These are phyloP conservation scores for Alternaria conjuncta DNA, from an alignment of 2,329 filamentous ascomycete species.

Conservation along the genomic window DNA sequence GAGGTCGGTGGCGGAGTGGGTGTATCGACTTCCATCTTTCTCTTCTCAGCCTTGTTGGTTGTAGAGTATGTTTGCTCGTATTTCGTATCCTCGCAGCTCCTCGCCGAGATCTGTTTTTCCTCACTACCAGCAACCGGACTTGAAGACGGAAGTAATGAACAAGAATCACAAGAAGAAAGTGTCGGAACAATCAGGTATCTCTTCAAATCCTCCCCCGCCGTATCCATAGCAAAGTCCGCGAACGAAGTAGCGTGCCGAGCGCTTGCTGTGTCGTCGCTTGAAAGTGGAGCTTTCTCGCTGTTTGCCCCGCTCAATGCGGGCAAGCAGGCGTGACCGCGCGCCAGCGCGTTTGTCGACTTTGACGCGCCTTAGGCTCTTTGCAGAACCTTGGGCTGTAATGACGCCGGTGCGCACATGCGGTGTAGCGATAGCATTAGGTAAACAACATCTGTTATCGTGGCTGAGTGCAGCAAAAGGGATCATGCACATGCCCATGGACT, in stretches of 20 bases:
- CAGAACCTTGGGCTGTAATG: neutral
- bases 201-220: slow-evolving; percentile 26
- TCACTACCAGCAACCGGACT: neutral
- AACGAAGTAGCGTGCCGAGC: neutral
- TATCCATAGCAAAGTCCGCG: slow-evolving; percentile 6
- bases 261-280: slow-evolving; percentile 7
- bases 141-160: neutral
- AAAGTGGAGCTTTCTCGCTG: neutral
- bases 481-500: neutral
- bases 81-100: neutral
- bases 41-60: neutral
- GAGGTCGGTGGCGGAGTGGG: neutral
- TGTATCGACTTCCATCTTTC: slow-evolving; percentile 19
- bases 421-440: neutral
- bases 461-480: neutral
- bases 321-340: slow-evolving; percentile 29
- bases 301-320: neutral
- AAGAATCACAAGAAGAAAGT: slow-evolving; percentile 22
- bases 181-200: slow-evolving; percentile 25
- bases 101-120: too few relatives aligned
- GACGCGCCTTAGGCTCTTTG: neutral
- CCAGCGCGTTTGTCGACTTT: slow-evolving; percentile 15
- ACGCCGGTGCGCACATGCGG: neutral
- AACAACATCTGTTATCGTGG: neutral
- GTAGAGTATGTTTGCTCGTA: neutral